A percentile compares a stretch with the other conserved stretches of the same genome.
Conservation (phyloP, 2,329 filamentous ascomycete genomes). For the Colletotrichum sp. region DNA sequence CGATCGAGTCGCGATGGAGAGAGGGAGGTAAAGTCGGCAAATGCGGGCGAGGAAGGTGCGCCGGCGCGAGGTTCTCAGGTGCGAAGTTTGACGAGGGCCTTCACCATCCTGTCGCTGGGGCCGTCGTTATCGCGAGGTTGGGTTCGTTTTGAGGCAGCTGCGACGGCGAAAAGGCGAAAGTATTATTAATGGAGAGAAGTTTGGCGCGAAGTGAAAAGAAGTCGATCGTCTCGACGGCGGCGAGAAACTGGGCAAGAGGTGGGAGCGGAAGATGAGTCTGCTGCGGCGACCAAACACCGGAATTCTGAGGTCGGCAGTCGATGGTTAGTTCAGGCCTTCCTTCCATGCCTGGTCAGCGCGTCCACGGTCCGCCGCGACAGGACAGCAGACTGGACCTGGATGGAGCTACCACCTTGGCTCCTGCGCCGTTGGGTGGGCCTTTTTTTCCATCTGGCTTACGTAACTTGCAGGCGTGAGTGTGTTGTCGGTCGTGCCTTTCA, state of each 20-base stretch:
- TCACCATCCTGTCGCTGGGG: constrained; percentile 17
- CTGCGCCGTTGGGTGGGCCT: not conserved
- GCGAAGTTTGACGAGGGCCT: constrained; percentile 1
- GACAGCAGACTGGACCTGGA: constrained; percentile 1
- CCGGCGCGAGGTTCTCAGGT: constrained; percentile 19
- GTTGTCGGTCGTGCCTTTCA: not conserved
- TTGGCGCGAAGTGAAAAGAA: not conserved
- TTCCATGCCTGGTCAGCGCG: constrained; percentile 11
- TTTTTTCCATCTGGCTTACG: not conserved
- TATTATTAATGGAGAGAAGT: not conserved
- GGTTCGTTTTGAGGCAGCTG: not conserved
- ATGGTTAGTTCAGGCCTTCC: constrained; percentile 10
- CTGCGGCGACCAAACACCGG: constrained; percentile 8
- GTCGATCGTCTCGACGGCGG: not conserved
- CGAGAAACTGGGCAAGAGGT: not conserved
- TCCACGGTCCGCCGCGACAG: constrained; percentile 18
- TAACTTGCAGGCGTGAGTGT: not conserved
- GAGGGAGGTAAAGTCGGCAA: not conserved
- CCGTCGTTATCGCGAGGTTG: not conserved
- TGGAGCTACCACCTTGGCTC: constrained; percentile 17
- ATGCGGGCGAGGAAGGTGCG: constrained; percentile 6
- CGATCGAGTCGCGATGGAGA: not conserved
- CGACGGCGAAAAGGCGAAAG: not conserved
- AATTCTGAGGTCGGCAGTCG: constrained; percentile 12
- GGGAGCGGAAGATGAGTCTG: not conserved